phyloP scores from a whole-genome alignment of 2,329 filamentous ascomycete genomes.

The Emmonsiellopsis sp. region DNA sequence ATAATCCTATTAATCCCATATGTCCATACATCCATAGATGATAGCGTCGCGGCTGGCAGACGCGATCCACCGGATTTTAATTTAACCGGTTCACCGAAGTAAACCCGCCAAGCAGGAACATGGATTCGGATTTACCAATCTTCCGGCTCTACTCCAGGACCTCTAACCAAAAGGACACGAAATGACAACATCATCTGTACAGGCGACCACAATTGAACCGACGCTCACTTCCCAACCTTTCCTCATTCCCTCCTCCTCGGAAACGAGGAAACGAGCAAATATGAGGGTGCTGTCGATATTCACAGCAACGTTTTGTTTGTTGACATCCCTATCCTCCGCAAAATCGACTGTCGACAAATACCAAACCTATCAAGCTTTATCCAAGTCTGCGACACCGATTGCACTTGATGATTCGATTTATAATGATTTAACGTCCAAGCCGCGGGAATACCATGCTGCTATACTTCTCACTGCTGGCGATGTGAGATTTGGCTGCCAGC shows the following conservation, averaged over 20 bases:
- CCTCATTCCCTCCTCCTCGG: background rate
- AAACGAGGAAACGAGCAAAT: slow-evolving; percentile 10
- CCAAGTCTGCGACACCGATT: slow-evolving; percentile 56
- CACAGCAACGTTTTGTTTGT: slow-evolving; percentile 32
- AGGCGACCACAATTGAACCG: too few species aligned
- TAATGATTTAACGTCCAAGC: slow-evolving; percentile 62
- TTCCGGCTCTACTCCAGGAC: background rate
- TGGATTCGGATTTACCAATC: background rate
- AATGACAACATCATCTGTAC: background rate
- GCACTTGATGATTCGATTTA: slow-evolving; percentile 72
- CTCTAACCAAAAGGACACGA: slow-evolving; percentile 20
- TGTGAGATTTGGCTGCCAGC: slow-evolving; percentile 68
- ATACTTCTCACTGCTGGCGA: slow-evolving; percentile 84
- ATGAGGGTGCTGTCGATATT: slow-evolving; percentile 26
- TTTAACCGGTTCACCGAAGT: background rate
- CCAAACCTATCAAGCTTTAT: slow-evolving; percentile 59
- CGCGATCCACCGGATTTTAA: background rate
- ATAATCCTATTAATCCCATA: too few species aligned
- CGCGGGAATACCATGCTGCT: slow-evolving; percentile 74
- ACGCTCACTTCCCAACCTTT: too few species aligned
- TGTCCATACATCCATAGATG: too few species aligned
- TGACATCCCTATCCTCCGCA: slow-evolving; percentile 20
- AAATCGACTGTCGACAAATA: slow-evolving; percentile 62
- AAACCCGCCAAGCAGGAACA: background rate
- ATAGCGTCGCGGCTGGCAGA: too few species aligned